Conservation (phyloP, 2,329 filamentous ascomycete genomes). For the Pezicula neosporulosa region DNA sequence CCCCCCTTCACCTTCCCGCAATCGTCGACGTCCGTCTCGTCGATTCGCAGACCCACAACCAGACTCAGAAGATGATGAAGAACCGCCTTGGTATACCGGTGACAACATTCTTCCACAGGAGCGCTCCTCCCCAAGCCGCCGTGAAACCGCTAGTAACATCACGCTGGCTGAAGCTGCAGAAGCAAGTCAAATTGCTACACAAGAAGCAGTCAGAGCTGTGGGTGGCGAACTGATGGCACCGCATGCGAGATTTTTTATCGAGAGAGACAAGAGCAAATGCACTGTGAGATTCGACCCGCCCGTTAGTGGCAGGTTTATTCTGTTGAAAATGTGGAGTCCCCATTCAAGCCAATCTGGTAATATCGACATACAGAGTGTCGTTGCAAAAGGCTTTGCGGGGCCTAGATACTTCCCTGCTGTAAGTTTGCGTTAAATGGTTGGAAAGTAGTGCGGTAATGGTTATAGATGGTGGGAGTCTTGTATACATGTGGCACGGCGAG, state of each 20-base stretch:
- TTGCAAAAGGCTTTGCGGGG: conserved; percentile 80
- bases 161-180: conserved; percentile 26
- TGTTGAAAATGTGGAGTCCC: conserved; percentile 89
- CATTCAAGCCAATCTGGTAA: conserved; percentile 62
- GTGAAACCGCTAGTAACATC: conserved; percentile 27
- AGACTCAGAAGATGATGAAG: conserved; percentile 30
- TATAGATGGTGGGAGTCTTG: neutral
- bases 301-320: conserved; percentile 75
- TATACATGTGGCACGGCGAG: neutral
- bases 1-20: conserved; percentile 6
- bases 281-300: conserved; percentile 83
- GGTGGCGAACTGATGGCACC: conserved; percentile 64
- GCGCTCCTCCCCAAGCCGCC: conserved; percentile 10
- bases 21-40: conserved; percentile 40
- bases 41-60: conserved; percentile 48
- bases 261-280: conserved; percentile 77
- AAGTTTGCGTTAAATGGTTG: conserved; percentile 13
- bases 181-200: conserved; percentile 44
- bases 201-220: conserved; percentile 53
- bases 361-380: conserved; percentile 86
- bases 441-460: neutral
- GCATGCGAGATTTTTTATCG: conserved; percentile 80
- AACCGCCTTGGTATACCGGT: conserved; percentile 15
- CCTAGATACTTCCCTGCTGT: conserved; percentile 77
- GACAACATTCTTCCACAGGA: conserved; percentile 2